phyloP scores from a whole-genome alignment of 2,329 filamentous ascomycete species.

The Zymoseptoria brevis region DNA sequence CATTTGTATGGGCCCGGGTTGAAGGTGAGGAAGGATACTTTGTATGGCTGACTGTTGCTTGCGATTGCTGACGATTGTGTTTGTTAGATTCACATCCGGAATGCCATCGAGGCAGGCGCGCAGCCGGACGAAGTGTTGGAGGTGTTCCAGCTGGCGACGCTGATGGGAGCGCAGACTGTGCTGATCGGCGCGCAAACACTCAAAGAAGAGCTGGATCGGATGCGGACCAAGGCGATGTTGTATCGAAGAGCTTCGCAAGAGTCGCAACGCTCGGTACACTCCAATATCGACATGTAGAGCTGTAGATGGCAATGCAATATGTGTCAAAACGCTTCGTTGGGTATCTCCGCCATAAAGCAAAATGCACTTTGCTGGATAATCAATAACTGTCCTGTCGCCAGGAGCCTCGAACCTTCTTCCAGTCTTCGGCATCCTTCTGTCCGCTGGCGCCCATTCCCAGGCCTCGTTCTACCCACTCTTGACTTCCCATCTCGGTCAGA shows the following conservation, averaged over 20 bases:
- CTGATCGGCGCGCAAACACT: not conserved
- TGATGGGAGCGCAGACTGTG: constrained; percentile 21
- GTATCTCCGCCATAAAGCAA: not conserved
- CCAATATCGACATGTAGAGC: not conserved
- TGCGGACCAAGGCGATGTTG: not conserved
- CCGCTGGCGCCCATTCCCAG: constrained; percentile 58
- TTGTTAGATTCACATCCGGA: constrained; percentile 39
- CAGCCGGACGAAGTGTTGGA: constrained; percentile 43
- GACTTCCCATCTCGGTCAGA: constrained; percentile 84
- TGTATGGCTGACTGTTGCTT: not conserved
- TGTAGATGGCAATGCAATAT: not conserved
- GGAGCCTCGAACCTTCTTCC: constrained; percentile 56
- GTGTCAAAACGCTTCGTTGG: not conserved
- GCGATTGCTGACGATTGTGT: not conserved
- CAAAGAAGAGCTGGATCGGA: not conserved
- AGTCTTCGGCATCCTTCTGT: constrained; percentile 56
- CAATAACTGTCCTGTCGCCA: constrained; percentile 56
- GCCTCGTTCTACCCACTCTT: constrained; percentile 86
- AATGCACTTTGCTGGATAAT: not conserved
- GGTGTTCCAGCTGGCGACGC: constrained; percentile 39
- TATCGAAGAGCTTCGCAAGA: not conserved
- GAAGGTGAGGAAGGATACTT: constrained; percentile 22
- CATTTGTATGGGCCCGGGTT: constrained; percentile 42
- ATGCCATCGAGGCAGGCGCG: constrained; percentile 40
- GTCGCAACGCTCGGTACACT: not conserved